A percentile compares a stretch with the other conserved stretches of the same genome.
phyloP scores from a whole-genome alignment of 1,139 yeast species.

The Yamadazyma songkhlaensis region DNA sequence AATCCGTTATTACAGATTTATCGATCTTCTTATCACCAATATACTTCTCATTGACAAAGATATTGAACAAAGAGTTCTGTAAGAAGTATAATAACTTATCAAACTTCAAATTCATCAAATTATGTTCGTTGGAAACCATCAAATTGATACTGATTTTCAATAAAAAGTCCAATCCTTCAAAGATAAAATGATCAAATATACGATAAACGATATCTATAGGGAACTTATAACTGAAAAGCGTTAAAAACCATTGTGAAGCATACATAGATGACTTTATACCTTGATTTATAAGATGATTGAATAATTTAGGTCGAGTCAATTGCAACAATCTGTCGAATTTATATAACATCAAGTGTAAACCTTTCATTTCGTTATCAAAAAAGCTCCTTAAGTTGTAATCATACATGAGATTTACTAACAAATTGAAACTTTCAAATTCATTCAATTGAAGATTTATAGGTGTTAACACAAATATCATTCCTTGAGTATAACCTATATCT shows the following conservation, averaged over 20 bases:
- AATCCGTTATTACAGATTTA: conserved; percentile 15
- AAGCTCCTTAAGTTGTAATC: conserved; percentile 74
- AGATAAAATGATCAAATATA: conserved; percentile 78
- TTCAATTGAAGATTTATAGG: conserved; percentile 80
- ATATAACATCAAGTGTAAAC: conserved; percentile 76
- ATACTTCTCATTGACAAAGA: conserved; percentile 51
- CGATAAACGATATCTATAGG: conserved; percentile 82
- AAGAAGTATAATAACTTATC: conserved; percentile 73
- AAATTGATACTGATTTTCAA: conserved; percentile 78
- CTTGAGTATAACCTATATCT: conserved; percentile 96
- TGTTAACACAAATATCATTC: conserved; percentile 90
- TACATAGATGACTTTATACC: conserved; percentile 91
- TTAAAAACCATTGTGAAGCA: conserved; percentile 94
- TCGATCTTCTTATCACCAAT: conserved; percentile 12
- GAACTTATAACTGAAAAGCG: conserved; percentile 90
- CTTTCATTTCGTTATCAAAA: conserved; percentile 90
- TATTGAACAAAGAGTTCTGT: conserved; percentile 74
- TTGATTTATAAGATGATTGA: conserved; percentile 74
- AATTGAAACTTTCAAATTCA: conserved; percentile 82
- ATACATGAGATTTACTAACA: conserved; percentile 80
- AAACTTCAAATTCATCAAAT: conserved; percentile 60
- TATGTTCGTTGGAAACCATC: conserved; percentile 62
- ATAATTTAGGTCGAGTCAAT: conserved; percentile 62
- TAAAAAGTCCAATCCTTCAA: conserved; percentile 85
- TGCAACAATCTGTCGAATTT: conserved; percentile 87